Conservation (phyloP, 2,329 filamentous ascomycete genomes). For the Magnaporthales sp. region DNA sequence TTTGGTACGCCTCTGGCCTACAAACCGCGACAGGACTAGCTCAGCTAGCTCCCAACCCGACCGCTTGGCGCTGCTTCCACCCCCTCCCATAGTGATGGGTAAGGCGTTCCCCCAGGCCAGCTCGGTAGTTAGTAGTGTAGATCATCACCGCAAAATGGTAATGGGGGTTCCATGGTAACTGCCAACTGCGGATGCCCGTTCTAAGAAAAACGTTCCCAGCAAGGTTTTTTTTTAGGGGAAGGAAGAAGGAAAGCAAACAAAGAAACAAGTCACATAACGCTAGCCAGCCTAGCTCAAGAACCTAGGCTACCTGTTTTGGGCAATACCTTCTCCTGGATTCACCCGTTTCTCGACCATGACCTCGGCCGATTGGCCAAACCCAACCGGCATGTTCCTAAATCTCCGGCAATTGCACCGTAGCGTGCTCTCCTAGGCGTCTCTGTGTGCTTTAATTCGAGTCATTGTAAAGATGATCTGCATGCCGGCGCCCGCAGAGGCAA, state of each 20-base stretch:
- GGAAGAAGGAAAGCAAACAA: no score
- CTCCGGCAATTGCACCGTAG: not conserved
- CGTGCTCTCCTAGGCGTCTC: not conserved
- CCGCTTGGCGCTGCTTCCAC: not conserved
- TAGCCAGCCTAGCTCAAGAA: no score
- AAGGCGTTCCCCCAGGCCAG: not conserved
- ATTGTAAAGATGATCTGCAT: not conserved
- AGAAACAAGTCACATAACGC: no score
- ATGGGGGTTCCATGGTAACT: no score
- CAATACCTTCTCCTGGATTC: not conserved
- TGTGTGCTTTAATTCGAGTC: not conserved
- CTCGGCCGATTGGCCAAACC: no score
- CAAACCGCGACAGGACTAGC: not conserved
- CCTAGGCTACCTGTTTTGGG: no score
- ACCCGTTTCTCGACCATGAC: no score
- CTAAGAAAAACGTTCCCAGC: no score
- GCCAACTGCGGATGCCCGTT: no score
- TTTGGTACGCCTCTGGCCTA: not conserved
- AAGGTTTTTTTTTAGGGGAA: no score
- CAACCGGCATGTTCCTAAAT: not conserved
- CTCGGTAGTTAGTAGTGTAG: no score
- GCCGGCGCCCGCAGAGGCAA: not conserved
- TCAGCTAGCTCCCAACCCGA: not conserved
- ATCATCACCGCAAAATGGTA: no score
- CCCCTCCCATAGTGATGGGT: not conserved